Evolutionary conservation across 331 rosid species (phyloP).

Genomic region (Malus hybrid): DNA sequence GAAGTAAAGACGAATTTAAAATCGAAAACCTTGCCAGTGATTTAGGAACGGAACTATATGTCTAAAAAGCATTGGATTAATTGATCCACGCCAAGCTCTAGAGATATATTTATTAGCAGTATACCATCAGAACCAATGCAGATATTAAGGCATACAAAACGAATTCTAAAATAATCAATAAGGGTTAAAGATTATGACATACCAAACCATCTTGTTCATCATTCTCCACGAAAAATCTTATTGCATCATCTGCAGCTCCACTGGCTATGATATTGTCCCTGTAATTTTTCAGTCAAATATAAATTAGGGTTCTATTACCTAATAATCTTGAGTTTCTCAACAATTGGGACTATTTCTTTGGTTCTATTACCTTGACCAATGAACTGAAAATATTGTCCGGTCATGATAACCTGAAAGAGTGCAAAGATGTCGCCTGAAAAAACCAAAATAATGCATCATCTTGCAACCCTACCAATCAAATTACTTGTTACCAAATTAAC

Average conservation of each 20-base stretch:
- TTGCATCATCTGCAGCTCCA: constrained; percentile 86
- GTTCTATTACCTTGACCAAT: constrained; percentile 75
- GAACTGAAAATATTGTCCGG: constrained; percentile 78
- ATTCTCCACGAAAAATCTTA: constrained; percentile 60
- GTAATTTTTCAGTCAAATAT: constrained; percentile 16
- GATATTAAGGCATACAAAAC: neutral
- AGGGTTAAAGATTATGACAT: constrained; percentile 9
- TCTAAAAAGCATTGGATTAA: neutral
- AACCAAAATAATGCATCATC: constrained; percentile 16
- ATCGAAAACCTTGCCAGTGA: too few species aligned
- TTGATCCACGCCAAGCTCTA: neutral
- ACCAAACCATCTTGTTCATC: constrained; percentile 47
- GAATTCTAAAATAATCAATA: neutral
- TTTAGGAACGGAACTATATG: too few species aligned
- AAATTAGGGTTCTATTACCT: too few species aligned
- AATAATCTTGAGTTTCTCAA: neutral
- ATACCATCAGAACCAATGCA: neutral
- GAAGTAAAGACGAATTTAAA: too few species aligned
- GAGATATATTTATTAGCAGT: neutral
- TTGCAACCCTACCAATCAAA: neutral
- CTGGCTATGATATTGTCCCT: constrained; percentile 80
- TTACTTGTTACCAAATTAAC: neutral
- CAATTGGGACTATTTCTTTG: neutral
- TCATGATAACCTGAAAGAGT: constrained; percentile 76
- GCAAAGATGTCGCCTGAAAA: constrained; percentile 68